Evolutionary conservation across 352 stramenopile genomes (phyloP).

Genomic region (Lagenidium giganteum): DNA sequence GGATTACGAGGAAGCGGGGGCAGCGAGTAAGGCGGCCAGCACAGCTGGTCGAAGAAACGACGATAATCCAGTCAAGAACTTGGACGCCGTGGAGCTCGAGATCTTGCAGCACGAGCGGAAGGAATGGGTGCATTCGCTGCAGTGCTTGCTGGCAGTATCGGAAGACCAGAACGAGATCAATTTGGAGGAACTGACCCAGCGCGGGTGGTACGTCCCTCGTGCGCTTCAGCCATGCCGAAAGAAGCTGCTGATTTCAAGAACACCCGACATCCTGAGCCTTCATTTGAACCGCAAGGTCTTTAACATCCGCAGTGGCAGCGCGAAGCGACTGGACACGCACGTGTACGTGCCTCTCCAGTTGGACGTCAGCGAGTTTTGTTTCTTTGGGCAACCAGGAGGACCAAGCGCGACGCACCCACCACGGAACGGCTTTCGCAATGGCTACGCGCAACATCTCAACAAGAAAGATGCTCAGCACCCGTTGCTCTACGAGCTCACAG

Average conservation of each 20-base stretch:
- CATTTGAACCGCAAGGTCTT: conserved; percentile 77
- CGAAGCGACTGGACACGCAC: conserved; percentile 58
- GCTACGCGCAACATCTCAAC: neutral
- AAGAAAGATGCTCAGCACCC: conserved; percentile 22
- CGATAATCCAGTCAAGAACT: no score
- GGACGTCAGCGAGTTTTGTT: conserved; percentile 64
- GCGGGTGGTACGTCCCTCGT: no score
- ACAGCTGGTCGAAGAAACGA: conserved; percentile 51
- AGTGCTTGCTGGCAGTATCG: conserved; percentile 35
- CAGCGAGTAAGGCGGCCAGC: conserved; percentile 36
- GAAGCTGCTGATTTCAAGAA: conserved; percentile 54
- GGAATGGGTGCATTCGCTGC: conserved; percentile 49
- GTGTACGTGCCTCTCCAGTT: conserved; percentile 59
- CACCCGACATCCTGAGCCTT: conserved; percentile 66
- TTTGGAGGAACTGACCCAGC: no score
- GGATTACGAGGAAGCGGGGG: no score
- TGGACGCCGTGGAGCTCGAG: conserved; percentile 29
- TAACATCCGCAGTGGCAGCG: conserved; percentile 33
- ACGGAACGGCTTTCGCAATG: conserved; percentile 4
- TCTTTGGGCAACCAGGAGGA: conserved; percentile 15
- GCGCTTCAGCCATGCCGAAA: conserved; percentile 38
- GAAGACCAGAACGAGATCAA: no score
- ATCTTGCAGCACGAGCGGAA: conserved; percentile 48
- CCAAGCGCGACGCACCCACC: no score
- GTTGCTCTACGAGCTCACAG: conserved; percentile 51